Conservation (phyloP, 2,329 filamentous ascomycete species). For the Coniochaeta hoffmannii region DNA sequence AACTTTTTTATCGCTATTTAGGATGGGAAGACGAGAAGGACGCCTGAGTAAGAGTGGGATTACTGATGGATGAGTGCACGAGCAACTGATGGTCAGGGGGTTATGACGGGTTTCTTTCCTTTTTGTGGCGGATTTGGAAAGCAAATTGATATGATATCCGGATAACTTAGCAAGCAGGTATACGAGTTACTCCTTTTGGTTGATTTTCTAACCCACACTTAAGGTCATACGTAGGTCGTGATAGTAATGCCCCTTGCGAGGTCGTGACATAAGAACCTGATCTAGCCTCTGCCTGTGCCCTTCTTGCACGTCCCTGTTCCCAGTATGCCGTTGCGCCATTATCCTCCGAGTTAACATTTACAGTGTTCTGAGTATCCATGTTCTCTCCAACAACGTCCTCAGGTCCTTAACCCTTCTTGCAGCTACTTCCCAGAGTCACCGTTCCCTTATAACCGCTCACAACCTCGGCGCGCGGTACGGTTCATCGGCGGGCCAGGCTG, state of each 20-base stretch:
- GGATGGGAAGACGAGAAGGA: neutral
- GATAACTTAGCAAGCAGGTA: neutral
- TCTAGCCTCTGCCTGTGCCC: neutral
- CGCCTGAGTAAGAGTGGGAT: too few relatives aligned
- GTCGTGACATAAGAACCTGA: neutral
- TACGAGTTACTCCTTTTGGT: neutral
- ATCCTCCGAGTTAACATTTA: neutral
- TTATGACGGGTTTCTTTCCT: neutral
- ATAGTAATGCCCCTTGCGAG: neutral
- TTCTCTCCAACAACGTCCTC: too few relatives aligned
- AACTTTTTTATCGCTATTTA: constrained; percentile 67
- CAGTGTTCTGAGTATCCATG: too few relatives aligned
- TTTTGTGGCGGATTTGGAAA: neutral
- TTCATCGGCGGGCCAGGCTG: constrained; percentile 1
- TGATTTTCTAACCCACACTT: neutral
- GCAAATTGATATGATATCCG: neutral
- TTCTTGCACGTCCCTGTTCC: neutral
- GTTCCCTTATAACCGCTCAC: too few relatives aligned
- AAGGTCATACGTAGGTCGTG: neutral
- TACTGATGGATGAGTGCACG: too few relatives aligned
- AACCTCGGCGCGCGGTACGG: neutral
- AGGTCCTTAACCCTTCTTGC: too few relatives aligned
- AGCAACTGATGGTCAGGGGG: neutral
- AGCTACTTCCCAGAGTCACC: too few relatives aligned
- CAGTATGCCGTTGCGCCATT: neutral